Conservation (phyloP, 306 rosid genomes). For the Casuarina cunninghamiana region DNA sequence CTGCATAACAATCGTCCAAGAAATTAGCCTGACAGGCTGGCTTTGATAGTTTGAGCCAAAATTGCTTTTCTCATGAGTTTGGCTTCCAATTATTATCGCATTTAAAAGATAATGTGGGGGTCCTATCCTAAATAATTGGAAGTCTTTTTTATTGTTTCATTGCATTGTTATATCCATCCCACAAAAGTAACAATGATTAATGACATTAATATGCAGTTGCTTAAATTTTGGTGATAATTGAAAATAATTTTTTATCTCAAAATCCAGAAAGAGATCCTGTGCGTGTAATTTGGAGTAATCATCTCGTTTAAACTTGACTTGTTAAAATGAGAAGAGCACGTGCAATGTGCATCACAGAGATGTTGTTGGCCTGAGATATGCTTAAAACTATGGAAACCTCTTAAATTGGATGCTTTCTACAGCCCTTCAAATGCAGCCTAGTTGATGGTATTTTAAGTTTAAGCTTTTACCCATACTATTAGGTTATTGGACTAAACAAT, state of each 20-base stretch:
- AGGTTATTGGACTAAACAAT: conserved; percentile 7
- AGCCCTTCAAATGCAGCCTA: conserved; percentile 1
- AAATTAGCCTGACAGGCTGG: background rate
- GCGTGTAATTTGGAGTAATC: background rate
- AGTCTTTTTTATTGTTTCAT: background rate
- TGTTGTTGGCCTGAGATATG: background rate
- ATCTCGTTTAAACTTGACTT: no score
- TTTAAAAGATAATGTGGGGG: background rate
- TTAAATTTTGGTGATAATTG: background rate
- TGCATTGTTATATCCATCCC: background rate
- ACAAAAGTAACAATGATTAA: background rate
- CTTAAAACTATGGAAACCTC: background rate
- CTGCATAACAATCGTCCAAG: background rate
- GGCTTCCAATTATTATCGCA: background rate
- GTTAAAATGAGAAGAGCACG: background rate
- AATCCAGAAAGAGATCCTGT: background rate
- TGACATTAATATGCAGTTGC: background rate
- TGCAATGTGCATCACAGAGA: background rate
- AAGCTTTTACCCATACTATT: background rate
- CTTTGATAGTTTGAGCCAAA: background rate
- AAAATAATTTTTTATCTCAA: background rate
- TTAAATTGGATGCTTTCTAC: background rate
- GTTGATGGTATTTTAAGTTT: background rate
- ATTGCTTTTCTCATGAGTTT: background rate
- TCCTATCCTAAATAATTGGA: background rate